Evolutionary conservation across 805 yeast species (phyloP), one percentile per base, ranked within the genome.

Genomic region (Brettanomyces custersianus): DNA sequence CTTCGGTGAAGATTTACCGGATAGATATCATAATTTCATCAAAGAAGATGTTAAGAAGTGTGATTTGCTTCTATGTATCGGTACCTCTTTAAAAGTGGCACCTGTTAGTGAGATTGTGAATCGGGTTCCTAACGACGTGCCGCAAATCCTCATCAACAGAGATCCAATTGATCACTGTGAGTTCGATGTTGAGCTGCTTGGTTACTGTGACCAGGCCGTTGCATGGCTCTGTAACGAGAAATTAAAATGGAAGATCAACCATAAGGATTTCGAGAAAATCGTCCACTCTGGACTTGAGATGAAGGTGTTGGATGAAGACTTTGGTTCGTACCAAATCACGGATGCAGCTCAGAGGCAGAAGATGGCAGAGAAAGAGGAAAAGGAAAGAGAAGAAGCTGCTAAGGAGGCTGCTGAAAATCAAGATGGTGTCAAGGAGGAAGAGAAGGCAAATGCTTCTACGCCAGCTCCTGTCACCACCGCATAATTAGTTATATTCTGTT

Each of bases 51-150:
- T 78, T 5, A 47, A 58, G 15, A 63, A 70, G 29, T 84, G 95
- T 57, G 96, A 88, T 56, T 62, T 87, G 37, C 61, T 88, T 31
- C 67, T 87, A 4, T 81, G 94, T 54, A 78, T 87, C 24, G 96
- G 96, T 13, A 87, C 96, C 0, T 86, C 95, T 16, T 66, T 87
- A 44, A 84, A 87, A 52, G 96, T 87, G 18, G 86, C 94, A 0
- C 96, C 96, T 0, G 96, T 88, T 4, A 77, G 86, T 36, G 87
- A 84, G 36, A 83, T 87, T 39, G 88, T 84, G n/a, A 78, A 84
- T 42, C 66, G 72, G 58, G 61, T 87, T 2, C 77, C 80, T 1
- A 67, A 68, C n/a, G 56, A 70, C n/a, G 77, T 83, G 2, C 96
- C 96, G 1, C 94, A 86, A 57, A 66, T 88, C 4, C 64, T 83